Conservation (phyloP, 2,329 filamentous ascomycete species). For the Stemphylium vesicarium region DNA sequence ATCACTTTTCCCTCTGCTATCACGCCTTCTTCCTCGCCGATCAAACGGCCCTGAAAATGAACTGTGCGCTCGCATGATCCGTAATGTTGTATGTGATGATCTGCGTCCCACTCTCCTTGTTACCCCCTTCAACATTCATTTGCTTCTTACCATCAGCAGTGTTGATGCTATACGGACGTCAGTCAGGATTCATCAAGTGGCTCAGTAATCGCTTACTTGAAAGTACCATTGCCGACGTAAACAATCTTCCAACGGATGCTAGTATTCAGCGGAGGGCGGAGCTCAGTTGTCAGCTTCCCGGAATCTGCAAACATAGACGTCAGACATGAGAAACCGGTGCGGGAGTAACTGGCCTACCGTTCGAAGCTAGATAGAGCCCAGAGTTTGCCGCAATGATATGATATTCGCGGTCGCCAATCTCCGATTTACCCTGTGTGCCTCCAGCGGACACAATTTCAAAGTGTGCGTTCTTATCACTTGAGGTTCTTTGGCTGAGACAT, state of each 20-base stretch:
- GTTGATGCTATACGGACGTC: slow-evolving; percentile 3
- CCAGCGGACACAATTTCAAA: slow-evolving; percentile 5
- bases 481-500: neutral
- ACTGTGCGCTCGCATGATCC: no score
- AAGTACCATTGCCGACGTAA: neutral
- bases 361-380: neutral
- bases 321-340: no score
- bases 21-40: no score
- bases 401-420: slow-evolving; percentile 8
- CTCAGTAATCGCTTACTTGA: no score
- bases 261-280: neutral
- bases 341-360: no score
- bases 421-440: neutral
- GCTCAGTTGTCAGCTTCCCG: neutral
- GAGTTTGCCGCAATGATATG: slow-evolving; percentile 6
- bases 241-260: slow-evolving; percentile 3
- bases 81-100: neutral
- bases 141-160: neutral
- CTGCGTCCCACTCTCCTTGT: neutral
- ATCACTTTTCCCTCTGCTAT: no score
- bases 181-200: no score
- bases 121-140: neutral
- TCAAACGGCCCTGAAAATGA: no score
- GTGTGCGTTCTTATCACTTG: neutral
- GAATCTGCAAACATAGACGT: neutral